Percentiles rank a stretch among this genome's conserved stretches.
These are phyloP conservation scores for Paramecium octaurelia DNA, from an alignment of 73 alveolate species.

Conservation along the genomic window DNA sequence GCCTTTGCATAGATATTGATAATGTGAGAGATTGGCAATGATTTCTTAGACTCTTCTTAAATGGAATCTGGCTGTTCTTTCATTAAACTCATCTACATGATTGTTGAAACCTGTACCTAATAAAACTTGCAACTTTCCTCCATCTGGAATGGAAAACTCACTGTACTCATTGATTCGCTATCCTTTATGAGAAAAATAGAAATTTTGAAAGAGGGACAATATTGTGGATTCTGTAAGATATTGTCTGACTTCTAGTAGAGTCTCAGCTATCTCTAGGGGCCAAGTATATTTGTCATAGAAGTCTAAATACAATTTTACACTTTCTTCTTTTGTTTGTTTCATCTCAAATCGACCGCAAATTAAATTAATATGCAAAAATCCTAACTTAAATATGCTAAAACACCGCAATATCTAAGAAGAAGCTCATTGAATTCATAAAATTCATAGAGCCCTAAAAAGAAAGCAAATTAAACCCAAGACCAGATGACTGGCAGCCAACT, in stretches of 20 bases:
- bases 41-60: constrained; percentile 22
- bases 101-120: background rate
- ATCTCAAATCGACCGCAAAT: constrained; percentile 36
- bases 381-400: constrained; percentile 14
- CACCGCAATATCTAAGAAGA: background rate
- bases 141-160: constrained; percentile 43
- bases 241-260: constrained; percentile 54
- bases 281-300: constrained; percentile 37
- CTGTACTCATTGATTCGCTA: constrained; percentile 56
- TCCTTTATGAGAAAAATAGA: constrained; percentile 34
- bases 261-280: constrained; percentile 47
- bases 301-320: constrained; percentile 27
- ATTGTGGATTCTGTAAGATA: constrained; percentile 60
- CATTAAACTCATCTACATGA: constrained; percentile 24
- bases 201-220: constrained; percentile 40
- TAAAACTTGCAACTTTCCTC: background rate
- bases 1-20: constrained; percentile 8
- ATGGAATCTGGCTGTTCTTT: constrained; percentile 43
- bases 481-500: background rate
- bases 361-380: constrained; percentile 24
- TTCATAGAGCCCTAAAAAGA: background rate
- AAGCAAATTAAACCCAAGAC: background rate
- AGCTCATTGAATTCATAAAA: background rate
- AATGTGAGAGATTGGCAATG: background rate
- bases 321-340: constrained; percentile 26